Conservation (phyloP, 768 basidiomycete species). For the Tremella yokohamensis region DNA sequence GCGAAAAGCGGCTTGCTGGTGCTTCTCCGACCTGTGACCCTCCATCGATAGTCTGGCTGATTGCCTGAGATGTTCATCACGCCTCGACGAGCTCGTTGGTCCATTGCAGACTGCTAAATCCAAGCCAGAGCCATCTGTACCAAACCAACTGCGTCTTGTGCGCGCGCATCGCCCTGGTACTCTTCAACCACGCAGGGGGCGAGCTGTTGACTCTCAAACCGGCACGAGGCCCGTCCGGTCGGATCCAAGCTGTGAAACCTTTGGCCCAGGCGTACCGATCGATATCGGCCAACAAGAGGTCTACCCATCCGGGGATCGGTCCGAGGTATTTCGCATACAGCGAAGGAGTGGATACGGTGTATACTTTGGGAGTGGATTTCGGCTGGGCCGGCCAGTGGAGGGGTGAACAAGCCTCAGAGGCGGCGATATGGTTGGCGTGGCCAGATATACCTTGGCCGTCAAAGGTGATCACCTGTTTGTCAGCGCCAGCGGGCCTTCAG, state of each 20-base stretch:
- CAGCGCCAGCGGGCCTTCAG: background rate
- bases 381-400: conserved; percentile 54
- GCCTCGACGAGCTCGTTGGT: conserved; percentile 65
- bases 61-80: background rate
- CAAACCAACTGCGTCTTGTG: conserved; percentile 77
- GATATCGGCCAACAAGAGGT: too few relatives aligned
- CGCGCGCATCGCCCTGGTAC: conserved; percentile 65
- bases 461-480: conserved; percentile 76
- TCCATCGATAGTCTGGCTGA: too few relatives aligned
- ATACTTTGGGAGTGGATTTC: conserved; percentile 50
- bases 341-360: conserved; percentile 29
- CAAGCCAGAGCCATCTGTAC: conserved; percentile 82
- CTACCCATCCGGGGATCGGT: conserved; percentile 15
- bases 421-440: conserved; percentile 75
- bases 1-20: too few relatives aligned
- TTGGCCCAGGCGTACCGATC: too few relatives aligned
- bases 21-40: too few relatives aligned
- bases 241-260: too few relatives aligned
- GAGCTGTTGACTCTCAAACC: too few relatives aligned
- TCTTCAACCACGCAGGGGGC: conserved; percentile 55
- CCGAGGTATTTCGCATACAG: conserved; percentile 38
- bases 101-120: conserved; percentile 87
- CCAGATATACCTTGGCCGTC: conserved; percentile 71
- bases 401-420: conserved; percentile 55
- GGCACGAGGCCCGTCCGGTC: too few relatives aligned